Evolutionary conservation across 1,284 basidiomycete genomes (phyloP), one percentile per base, ranked within the genome.

Genomic region (Tilletia walkeri): DNA sequence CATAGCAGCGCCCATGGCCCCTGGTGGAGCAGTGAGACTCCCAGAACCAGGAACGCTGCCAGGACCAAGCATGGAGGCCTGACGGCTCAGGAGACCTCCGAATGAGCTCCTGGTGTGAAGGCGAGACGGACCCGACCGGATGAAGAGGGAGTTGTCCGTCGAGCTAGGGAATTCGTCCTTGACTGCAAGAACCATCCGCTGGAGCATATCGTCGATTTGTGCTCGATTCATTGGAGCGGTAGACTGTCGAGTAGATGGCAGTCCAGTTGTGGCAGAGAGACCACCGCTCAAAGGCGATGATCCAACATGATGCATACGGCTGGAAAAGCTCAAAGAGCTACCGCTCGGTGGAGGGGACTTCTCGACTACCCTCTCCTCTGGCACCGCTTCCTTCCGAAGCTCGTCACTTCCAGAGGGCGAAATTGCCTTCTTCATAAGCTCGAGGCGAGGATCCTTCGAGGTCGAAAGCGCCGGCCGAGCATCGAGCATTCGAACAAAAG

Each of bases 191-290:
- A 73, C 76, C 78, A 80, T 79, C 10, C 76, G 74, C 39, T 68
- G 72, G 16, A 80, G 76, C 72, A 80, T 65, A 16, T 78, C 78
- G 41, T 80, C 77, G 53, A 80, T 72, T 68, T 77, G 77, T 20
- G 47, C 69, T 34, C 78, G 74, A 50, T 75, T 73, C 14, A 74
- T 73, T 61, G 75, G 69, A 1, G 73, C 73, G 20, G 54, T 7
- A 20, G 54, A 12, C 10, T 56, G 24, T 12, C 54, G 54, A 30
- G 24, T 56, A 7, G 16, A 24, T 14, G 54, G 12, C 5, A 56
- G 20, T 6, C 54, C 24, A 7, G 54, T 34, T 4, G 54, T 30
- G 34, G 54, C 54, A 12, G 54, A 56, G 5, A 56, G 54, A 24
- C 7, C 24, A 30, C 24, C 14, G 41, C 9, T 45, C 41, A 45